Conservation (phyloP, 768 basidiomycete genomes). For the Leccinum variicolor region DNA sequence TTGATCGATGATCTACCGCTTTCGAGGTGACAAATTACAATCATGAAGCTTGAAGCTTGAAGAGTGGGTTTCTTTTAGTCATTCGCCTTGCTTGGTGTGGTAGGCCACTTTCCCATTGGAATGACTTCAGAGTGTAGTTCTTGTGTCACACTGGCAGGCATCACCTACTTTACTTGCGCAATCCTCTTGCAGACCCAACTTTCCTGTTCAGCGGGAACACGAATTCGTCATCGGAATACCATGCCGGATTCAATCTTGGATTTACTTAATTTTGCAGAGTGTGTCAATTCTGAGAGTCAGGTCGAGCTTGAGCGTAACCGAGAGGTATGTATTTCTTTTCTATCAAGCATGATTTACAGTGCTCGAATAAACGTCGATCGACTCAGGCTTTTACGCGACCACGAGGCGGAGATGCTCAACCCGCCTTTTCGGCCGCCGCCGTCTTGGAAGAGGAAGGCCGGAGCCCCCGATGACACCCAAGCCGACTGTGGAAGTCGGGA, state of each 20-base stretch:
- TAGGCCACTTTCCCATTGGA: constrained; percentile 77
- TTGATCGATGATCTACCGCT: constrained; percentile 67
- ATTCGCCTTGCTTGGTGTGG: neutral
- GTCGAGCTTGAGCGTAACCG: constrained; percentile 77
- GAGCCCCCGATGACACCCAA: no score
- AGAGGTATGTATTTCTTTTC: constrained; percentile 49
- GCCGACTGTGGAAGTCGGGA: no score
- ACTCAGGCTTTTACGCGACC: no score
- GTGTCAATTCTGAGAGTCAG: constrained; percentile 96
- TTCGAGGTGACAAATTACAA: constrained; percentile 86
- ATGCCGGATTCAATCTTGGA: constrained; percentile 94
- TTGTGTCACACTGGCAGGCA: constrained; percentile 77
- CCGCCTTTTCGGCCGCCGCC: no score
- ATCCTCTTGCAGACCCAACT: constrained; percentile 78
- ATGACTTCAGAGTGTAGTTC: constrained; percentile 85
- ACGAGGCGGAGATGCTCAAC: no score
- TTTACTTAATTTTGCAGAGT: constrained; percentile 96
- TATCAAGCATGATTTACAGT: constrained; percentile 37
- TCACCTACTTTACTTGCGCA: constrained; percentile 81
- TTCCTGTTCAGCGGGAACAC: constrained; percentile 86
- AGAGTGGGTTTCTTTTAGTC: constrained; percentile 38
- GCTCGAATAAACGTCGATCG: constrained; percentile 93
- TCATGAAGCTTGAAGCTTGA: no score
- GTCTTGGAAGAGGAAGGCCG: no score
- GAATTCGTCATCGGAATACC: constrained; percentile 96